Evolutionary conservation across 2,329 filamentous ascomycete species (phyloP).

Genomic region (Ceratocystis cubensis): DNA sequence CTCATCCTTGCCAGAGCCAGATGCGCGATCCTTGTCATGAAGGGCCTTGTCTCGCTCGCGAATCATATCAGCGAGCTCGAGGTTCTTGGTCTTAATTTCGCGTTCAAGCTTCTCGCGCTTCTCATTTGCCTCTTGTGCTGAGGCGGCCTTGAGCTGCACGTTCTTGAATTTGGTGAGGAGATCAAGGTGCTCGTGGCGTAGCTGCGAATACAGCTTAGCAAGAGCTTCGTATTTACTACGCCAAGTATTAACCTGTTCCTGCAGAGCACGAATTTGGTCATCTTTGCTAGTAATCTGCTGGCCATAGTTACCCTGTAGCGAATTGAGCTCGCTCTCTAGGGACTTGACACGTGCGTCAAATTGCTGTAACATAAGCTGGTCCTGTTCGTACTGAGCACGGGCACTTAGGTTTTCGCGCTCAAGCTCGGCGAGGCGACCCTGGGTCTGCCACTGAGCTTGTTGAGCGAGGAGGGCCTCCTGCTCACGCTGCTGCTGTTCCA

Average conservation of each 20-base stretch:
- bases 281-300: constrained; percentile 84
- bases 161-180: constrained; percentile 92
- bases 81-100: constrained; percentile 97
- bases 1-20: constrained; percentile 80
- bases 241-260: constrained; percentile 98
- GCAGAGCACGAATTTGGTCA: constrained; percentile 81
- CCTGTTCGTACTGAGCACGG: constrained; percentile 88
- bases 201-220: constrained; percentile 91
- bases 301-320: constrained; percentile 69
- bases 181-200: constrained; percentile 89
- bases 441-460: constrained; percentile 85
- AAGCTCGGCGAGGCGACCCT: constrained; percentile 87
- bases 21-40: constrained; percentile 81
- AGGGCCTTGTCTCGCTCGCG: constrained; percentile 85
- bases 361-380: constrained; percentile 92
- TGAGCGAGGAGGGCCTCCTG: constrained; percentile 82
- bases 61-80: constrained; percentile 98
- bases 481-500: constrained; percentile 79
- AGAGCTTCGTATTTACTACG: constrained; percentile 91
- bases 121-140: constrained; percentile 92
- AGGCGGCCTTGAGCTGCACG: constrained; percentile 90
- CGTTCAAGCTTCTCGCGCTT: constrained; percentile 87
- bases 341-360: constrained; percentile 93
- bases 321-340: constrained; percentile 71
- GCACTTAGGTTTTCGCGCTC: constrained; percentile 93